Conservation (phyloP, 2,329 filamentous ascomycete species). For the Cercospora sp. region DNA sequence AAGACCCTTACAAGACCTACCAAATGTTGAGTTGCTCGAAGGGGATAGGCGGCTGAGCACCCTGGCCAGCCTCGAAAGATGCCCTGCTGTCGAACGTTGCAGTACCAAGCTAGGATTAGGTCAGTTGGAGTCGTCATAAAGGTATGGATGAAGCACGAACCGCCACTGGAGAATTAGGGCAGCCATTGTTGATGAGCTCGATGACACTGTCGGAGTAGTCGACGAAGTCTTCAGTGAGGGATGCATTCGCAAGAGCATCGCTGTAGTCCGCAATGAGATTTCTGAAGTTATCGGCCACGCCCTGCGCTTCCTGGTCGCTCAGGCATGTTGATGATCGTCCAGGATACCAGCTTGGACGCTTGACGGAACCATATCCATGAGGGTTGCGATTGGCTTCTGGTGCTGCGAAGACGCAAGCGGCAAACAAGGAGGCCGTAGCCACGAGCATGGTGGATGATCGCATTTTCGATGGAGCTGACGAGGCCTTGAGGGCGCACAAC, state of each 20-base stretch:
- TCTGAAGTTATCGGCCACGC: constrained; percentile 36
- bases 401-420: constrained; percentile 18
- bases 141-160: constrained; percentile 23
- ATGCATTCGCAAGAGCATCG: constrained; percentile 31
- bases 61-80: constrained; percentile 33
- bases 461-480: constrained; percentile 23
- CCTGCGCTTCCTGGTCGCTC: constrained; percentile 28
- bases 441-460: constrained; percentile 26
- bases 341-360: constrained; percentile 23
- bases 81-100: constrained; percentile 32
- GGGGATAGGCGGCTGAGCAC: constrained; percentile 34
- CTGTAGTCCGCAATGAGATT: constrained; percentile 37
- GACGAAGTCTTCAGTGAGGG: constrained; percentile 34
- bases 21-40: constrained; percentile 37
- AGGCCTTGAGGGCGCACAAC: constrained; percentile 4
- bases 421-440: constrained; percentile 18
- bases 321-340: constrained; percentile 30
- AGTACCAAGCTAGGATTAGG: constrained; percentile 26
- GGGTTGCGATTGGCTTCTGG: constrained; percentile 9
- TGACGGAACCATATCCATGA: constrained; percentile 17
- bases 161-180: constrained; percentile 27
- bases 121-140: background rate
- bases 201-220: constrained; percentile 41
- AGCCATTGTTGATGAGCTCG: constrained; percentile 39
- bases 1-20: constrained; percentile 3